phyloP scores from a whole-genome alignment of 1,284 basidiomycete species.

The Coniferiporia weirii region DNA sequence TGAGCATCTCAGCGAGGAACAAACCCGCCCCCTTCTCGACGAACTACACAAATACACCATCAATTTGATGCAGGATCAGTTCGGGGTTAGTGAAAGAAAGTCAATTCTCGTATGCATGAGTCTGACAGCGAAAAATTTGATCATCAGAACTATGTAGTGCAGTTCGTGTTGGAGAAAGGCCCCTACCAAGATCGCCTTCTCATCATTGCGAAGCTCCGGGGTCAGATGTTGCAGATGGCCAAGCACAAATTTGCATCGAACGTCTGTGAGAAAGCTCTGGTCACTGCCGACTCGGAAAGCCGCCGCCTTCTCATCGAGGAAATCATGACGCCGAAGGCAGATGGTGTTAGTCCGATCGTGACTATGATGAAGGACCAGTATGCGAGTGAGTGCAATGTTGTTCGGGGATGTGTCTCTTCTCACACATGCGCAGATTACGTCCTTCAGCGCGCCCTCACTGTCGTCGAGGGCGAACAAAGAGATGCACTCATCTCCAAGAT shows the following conservation, averaged over 20 bases:
- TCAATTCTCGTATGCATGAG: background rate
- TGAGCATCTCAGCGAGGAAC: slow-evolving; percentile 73
- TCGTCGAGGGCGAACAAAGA: slow-evolving; percentile 71
- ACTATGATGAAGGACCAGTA: slow-evolving; percentile 90
- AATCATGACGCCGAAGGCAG: slow-evolving; percentile 62
- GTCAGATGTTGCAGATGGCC: slow-evolving; percentile 75
- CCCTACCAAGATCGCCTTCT: slow-evolving; percentile 61
- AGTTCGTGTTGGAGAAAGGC: slow-evolving; percentile 88
- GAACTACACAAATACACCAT: slow-evolving; percentile 75
- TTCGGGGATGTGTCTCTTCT: slow-evolving; percentile 8
- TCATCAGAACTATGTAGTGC: slow-evolving; percentile 86
- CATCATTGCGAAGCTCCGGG: slow-evolving; percentile 70
- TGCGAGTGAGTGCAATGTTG: slow-evolving; percentile 56
- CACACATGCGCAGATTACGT: slow-evolving; percentile 59
- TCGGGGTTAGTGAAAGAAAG: slow-evolving; percentile 56
- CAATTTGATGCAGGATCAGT: slow-evolving; percentile 81
- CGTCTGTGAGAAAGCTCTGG: slow-evolving; percentile 90
- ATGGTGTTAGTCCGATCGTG: slow-evolving; percentile 59
- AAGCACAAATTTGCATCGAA: slow-evolving; percentile 97
- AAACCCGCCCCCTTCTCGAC: slow-evolving; percentile 72
- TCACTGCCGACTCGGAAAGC: slow-evolving; percentile 58
- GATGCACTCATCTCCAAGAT: slow-evolving; percentile 58
- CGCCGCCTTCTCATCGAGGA: slow-evolving; percentile 74
- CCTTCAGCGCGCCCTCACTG: slow-evolving; percentile 66
- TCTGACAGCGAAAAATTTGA: background rate